Conservation (phyloP, 164 flowering plant genomes). For the Nelumbo lutea region DNA sequence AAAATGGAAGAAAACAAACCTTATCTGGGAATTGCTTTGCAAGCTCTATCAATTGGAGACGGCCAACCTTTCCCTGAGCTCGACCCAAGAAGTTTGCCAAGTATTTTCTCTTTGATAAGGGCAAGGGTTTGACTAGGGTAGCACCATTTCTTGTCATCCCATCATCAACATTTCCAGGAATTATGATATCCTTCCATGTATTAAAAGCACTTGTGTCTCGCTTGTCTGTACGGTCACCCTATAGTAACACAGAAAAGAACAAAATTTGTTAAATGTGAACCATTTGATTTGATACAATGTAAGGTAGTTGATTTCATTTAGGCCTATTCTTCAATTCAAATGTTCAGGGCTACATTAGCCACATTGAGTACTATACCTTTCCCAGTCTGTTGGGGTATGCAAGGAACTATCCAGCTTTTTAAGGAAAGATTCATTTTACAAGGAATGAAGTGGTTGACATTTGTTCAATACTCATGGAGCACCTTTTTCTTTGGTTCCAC, state of each 20-base stretch:
- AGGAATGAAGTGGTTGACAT: no score
- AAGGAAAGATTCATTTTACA: no score
- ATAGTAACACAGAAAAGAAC: conserved; percentile 15
- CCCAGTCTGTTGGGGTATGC: no score
- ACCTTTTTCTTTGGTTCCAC: no score
- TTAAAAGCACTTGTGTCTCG: conserved; percentile 79
- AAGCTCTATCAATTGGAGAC: conserved; percentile 77
- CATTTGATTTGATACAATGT: no score
- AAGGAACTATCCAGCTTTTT: no score
- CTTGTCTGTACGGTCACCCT: conserved; percentile 99
- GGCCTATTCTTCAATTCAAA: no score
- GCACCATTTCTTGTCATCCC: conserved; percentile 61
- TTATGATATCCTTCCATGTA: conserved; percentile 98
- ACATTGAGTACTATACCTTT: no score
- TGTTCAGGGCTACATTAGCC: no score
- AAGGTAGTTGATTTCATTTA: no score
- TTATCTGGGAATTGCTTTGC: conserved; percentile 76
- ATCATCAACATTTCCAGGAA: conserved; percentile 96
- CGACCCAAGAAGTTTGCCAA: conserved; percentile 91
- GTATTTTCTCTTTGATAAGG: conserved; percentile 70
- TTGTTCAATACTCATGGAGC: no score
- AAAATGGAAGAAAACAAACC: conserved; percentile 39
- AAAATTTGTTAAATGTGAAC: no score
- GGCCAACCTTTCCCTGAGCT: conserved; percentile 87
- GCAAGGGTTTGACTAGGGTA: conserved; percentile 60